Evolutionary conservation across 179 eudicot species (phyloP).

Genomic region (Silene noctiflora): DNA sequence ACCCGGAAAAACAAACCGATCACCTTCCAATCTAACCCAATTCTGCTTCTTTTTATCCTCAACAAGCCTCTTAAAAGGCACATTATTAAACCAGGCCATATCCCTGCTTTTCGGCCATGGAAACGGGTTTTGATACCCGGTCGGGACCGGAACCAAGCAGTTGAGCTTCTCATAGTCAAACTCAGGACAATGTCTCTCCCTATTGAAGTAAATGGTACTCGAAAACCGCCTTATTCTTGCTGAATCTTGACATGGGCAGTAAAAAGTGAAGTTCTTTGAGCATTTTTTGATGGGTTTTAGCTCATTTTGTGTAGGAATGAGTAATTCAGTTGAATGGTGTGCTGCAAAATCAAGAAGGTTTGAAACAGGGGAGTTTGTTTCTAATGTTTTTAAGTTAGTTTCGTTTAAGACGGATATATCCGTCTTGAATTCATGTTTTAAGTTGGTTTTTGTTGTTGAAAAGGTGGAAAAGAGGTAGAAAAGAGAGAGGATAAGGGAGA

Average conservation of each 20-base stretch:
- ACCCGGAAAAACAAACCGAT: constrained; percentile 51
- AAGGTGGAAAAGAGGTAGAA: constrained; percentile 38
- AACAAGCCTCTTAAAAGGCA: constrained; percentile 41
- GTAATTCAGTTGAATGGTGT: constrained; percentile 19
- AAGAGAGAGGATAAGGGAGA: constrained; percentile 31
- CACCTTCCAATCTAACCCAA: constrained; percentile 55
- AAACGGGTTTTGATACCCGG: constrained; percentile 41
- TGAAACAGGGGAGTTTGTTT: constrained; percentile 9
- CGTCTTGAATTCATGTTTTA: too few species aligned
- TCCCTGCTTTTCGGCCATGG: constrained; percentile 53
- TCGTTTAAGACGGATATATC: not conserved
- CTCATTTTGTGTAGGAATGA: constrained; percentile 5
- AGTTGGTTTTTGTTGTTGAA: not conserved
- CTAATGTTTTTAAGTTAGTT: not conserved
- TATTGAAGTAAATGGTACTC: constrained; percentile 25
- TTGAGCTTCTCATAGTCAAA: constrained; percentile 23
- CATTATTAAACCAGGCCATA: constrained; percentile 54
- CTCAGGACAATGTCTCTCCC: constrained; percentile 58
- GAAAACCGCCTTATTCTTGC: constrained; percentile 22
- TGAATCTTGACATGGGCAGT: constrained; percentile 60
- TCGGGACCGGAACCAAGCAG: constrained; percentile 45
- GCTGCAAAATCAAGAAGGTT: constrained; percentile 28
- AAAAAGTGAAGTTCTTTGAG: constrained; percentile 45
- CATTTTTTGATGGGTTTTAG: constrained; percentile 27
- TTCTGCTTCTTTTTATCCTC: constrained; percentile 47